phyloP scores from a whole-genome alignment of 73 alveolate genomes.

The Paramecium primaurelia region DNA sequence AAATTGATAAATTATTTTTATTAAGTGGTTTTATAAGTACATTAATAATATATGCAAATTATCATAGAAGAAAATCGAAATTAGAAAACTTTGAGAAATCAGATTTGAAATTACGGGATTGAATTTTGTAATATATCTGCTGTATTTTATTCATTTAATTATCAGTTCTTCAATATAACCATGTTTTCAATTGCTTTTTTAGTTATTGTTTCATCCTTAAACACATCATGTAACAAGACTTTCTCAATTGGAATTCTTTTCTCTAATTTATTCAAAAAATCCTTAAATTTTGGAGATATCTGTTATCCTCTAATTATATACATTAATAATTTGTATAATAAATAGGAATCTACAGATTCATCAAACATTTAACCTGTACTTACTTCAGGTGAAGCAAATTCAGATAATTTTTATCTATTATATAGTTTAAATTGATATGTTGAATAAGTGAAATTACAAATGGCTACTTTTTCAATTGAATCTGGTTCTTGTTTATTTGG shows the following conservation, averaged over 20 bases:
- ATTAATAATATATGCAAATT: background rate
- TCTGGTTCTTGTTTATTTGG: background rate
- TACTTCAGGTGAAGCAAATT: background rate
- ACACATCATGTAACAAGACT: background rate
- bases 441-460: background rate
- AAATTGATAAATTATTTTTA: constrained; percentile 26
- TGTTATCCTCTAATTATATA: background rate
- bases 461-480: background rate
- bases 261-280: background rate
- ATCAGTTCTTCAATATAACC: constrained; percentile 3
- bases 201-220: background rate
- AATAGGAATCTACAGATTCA: background rate
- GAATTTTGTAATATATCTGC: background rate
- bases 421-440: background rate
- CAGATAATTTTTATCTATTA: background rate
- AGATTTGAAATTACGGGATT: background rate
- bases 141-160: background rate
- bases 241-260: background rate
- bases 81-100: constrained; percentile 33
- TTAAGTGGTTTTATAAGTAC: constrained; percentile 30
- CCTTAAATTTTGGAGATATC: background rate
- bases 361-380: background rate
- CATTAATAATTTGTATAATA: background rate
- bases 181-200: background rate
- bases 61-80: constrained; percentile 14